These are phyloP conservation scores for Irpex sp. DNA, from an alignment of 1,284 basidiomycete species.

Conservation along the genomic window DNA sequence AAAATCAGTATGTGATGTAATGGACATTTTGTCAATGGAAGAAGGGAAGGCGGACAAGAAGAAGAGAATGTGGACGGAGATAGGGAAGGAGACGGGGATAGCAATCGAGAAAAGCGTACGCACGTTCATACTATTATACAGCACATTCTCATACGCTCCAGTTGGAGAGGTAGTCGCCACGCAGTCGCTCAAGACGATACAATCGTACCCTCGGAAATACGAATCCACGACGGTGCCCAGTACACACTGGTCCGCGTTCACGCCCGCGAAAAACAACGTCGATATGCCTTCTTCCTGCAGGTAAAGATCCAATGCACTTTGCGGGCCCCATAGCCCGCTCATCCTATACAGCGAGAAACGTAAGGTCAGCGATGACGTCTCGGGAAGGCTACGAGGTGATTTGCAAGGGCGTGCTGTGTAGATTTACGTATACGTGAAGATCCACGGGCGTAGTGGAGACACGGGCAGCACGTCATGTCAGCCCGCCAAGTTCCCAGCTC, in stretches of 20 bases:
- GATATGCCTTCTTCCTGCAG: conserved; percentile 60
- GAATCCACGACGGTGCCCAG: conserved; percentile 60
- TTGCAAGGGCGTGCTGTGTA: too few relatives aligned
- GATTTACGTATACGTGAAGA: too few relatives aligned
- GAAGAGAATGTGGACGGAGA: background rate
- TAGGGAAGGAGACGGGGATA: background rate
- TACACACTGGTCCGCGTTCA: conserved; percentile 73
- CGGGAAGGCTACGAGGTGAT: background rate
- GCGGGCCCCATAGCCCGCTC: conserved; percentile 65
- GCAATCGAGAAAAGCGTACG: conserved; percentile 20
- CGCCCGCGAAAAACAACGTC: conserved; percentile 60
- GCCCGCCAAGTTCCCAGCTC: too few relatives aligned
- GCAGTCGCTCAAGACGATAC: conserved; percentile 52
- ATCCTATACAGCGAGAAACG: conserved; percentile 37
- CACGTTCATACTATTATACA: conserved; percentile 54
- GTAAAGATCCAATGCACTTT: conserved; percentile 56
- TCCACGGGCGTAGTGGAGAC: too few relatives aligned
- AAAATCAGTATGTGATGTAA: background rate
- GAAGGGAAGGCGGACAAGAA: conserved; percentile 1
- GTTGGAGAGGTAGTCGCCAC: conserved; percentile 60
- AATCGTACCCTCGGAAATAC: conserved; percentile 63
- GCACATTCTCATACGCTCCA: conserved; percentile 56
- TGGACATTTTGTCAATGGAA: background rate
- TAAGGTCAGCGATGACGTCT: background rate
- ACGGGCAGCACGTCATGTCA: too few relatives aligned